phyloP scores from a whole-genome alignment of 164 flowering plant genomes.

The Taxillus chinensis region DNA sequence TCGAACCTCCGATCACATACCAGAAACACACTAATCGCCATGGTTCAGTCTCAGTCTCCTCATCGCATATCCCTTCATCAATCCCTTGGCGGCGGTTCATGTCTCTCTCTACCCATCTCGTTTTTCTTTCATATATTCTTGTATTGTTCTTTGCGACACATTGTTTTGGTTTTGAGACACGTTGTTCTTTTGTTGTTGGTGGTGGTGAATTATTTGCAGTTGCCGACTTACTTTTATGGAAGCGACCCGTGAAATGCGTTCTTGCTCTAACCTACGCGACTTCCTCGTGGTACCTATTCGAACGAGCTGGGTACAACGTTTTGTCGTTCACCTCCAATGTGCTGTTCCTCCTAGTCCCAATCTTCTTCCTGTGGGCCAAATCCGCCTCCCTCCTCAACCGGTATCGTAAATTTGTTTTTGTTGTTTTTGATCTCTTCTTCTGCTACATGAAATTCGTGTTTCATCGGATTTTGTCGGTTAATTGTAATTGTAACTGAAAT shows the following conservation, averaged over 20 bases:
- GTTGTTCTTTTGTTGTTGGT: no score
- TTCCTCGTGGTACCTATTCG: constrained; percentile 56
- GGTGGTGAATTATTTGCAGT: constrained; percentile 26
- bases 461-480: background rate
- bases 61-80: constrained; percentile 40
- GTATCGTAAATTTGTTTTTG: constrained; percentile 15
- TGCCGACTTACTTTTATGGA: constrained; percentile 79
- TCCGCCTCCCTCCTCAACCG: constrained; percentile 75
- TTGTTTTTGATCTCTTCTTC: background rate
- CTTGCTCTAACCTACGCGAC: constrained; percentile 35
- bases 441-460: background rate
- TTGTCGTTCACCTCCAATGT: constrained; percentile 51
- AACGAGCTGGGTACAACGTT: constrained; percentile 51
- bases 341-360: constrained; percentile 48
- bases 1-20: no score
- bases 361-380: constrained; percentile 80
- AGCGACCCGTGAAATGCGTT: constrained; percentile 25
- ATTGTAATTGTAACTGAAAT: no score
- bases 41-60: constrained; percentile 28
- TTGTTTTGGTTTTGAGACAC: no score
- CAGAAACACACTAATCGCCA: constrained; percentile 9
- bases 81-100: constrained; percentile 63
- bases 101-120: constrained; percentile 21
- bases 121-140: no score
- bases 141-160: no score